Evolutionary conservation across 1,284 basidiomycete genomes (phyloP).

Genomic region (Coriolopsis trogii): DNA sequence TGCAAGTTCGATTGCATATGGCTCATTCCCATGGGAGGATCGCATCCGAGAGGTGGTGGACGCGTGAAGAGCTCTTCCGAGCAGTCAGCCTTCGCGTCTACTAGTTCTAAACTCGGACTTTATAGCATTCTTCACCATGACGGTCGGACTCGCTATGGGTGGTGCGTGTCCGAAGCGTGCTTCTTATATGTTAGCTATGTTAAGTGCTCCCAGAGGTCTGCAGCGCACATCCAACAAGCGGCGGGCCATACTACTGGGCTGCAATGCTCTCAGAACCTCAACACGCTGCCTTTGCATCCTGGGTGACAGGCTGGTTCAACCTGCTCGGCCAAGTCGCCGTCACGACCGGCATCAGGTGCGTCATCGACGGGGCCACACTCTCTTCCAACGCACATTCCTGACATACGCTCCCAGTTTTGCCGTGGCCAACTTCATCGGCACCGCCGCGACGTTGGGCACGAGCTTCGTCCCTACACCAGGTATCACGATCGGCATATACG

Average conservation of each 20-base stretch:
- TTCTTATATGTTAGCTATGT: background rate
- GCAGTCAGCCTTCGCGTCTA: no score
- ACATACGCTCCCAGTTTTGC: slow-evolving; percentile 52
- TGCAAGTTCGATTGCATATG: no score
- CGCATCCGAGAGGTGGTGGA: no score
- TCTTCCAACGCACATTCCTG: background rate
- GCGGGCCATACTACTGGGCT: slow-evolving; percentile 78
- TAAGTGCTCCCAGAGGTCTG: slow-evolving; percentile 52
- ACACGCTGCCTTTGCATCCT: slow-evolving; percentile 64
- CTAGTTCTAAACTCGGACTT: background rate
- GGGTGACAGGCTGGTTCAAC: slow-evolving; percentile 79
- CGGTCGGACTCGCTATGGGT: slow-evolving; percentile 71
- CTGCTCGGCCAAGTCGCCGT: slow-evolving; percentile 76
- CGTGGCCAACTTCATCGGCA: slow-evolving; percentile 70
- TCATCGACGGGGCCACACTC: background rate
- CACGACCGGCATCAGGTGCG: slow-evolving; percentile 70
- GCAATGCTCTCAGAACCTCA: slow-evolving; percentile 65
- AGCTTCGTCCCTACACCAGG: slow-evolving; percentile 57
- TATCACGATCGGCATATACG: slow-evolving; percentile 72
- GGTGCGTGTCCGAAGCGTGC: slow-evolving; percentile 40
- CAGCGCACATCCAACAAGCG: slow-evolving; percentile 74
- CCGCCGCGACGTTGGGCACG: slow-evolving; percentile 59
- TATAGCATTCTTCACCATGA: slow-evolving; percentile 63
- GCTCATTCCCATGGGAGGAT: no score
- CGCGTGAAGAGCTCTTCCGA: no score